Evolutionary conservation across 306 rosid species (phyloP).

Genomic region (Hylodesmum podocarpum): DNA sequence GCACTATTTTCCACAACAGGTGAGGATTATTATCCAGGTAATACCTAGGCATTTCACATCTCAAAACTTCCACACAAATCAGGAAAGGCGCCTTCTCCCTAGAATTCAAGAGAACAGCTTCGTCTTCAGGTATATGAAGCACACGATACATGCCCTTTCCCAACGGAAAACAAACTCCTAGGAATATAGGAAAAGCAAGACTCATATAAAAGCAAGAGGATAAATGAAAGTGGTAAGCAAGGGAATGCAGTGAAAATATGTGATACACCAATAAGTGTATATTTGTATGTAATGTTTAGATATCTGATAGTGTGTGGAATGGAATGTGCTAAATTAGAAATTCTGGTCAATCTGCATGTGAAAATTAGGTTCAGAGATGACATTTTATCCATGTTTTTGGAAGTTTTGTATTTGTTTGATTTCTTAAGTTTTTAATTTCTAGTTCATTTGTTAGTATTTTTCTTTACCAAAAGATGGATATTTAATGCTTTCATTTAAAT

Average conservation of each 20-base stretch:
- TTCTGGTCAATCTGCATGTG: background rate
- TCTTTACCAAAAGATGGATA: background rate
- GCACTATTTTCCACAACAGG: constrained; percentile 18
- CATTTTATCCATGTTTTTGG: background rate
- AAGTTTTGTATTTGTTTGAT: background rate
- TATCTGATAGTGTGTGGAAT: background rate
- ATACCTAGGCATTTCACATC: constrained; percentile 82
- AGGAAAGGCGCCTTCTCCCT: constrained; percentile 96
- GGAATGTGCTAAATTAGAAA: background rate
- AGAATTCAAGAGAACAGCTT: constrained; percentile 92
- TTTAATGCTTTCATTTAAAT: background rate
- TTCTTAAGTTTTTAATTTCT: background rate
- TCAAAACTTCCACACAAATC: constrained; percentile 86
- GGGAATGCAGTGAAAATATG: constrained; percentile 14
- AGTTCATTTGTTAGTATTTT: background rate
- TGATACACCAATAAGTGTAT: constrained; percentile 12
- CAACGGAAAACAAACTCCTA: constrained; percentile 92
- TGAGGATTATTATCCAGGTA: constrained; percentile 27
- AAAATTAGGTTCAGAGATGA: background rate
- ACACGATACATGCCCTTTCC: constrained; percentile 88
- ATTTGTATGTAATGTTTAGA: background rate
- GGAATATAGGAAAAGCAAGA: constrained; percentile 36
- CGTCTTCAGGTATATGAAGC: constrained; percentile 90
- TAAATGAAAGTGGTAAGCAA: constrained; percentile 17
- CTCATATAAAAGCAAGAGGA: constrained; percentile 10